A percentile compares a stretch with the other conserved stretches of the same genome.
Conservation (phyloP, 345 rosid species). For the Ceriops decandra region DNA sequence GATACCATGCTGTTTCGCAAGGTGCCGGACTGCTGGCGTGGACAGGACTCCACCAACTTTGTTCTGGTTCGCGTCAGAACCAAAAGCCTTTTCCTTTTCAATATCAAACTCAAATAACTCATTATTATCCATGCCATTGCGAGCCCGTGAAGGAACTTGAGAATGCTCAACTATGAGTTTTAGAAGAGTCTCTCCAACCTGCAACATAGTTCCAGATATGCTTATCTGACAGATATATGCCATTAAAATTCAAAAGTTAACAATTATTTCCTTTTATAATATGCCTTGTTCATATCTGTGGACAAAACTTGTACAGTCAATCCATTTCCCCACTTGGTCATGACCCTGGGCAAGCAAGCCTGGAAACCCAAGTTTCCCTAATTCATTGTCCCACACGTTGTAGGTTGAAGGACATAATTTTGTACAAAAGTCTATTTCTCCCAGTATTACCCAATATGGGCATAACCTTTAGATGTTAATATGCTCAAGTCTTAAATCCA, state of each 20-base stretch:
- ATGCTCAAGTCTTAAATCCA: not conserved
- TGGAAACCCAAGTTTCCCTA: not conserved
- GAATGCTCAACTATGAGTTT: slow-evolving; percentile 55
- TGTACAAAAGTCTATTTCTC: not conserved
- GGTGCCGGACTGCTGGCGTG: slow-evolving; percentile 75
- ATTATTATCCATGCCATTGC: slow-evolving; percentile 1
- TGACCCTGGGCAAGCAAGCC: not conserved
- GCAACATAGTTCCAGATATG: slow-evolving; percentile 13
- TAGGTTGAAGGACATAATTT: not conserved
- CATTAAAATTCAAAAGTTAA: slow-evolving; percentile 8
- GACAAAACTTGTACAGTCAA: too few species aligned
- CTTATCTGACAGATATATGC: not conserved
- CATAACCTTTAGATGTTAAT: not conserved
- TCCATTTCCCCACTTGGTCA: too few species aligned
- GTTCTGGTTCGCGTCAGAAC: slow-evolving; percentile 27
- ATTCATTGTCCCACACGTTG: not conserved
- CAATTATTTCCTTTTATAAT: not conserved
- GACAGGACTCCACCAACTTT: slow-evolving; percentile 47
- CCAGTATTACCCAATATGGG: not conserved
- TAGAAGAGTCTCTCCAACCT: slow-evolving; percentile 94
- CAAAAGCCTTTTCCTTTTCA: slow-evolving; percentile 17
- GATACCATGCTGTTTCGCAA: slow-evolving; percentile 72
- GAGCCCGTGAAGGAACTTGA: not conserved
- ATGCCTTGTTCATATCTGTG: too few species aligned
- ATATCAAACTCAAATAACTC: slow-evolving; percentile 5